A percentile compares a stretch with the other conserved stretches of the same genome.
phyloP scores from a whole-genome alignment of 1,284 basidiomycete species.

The Ustilago bromivora region DNA sequence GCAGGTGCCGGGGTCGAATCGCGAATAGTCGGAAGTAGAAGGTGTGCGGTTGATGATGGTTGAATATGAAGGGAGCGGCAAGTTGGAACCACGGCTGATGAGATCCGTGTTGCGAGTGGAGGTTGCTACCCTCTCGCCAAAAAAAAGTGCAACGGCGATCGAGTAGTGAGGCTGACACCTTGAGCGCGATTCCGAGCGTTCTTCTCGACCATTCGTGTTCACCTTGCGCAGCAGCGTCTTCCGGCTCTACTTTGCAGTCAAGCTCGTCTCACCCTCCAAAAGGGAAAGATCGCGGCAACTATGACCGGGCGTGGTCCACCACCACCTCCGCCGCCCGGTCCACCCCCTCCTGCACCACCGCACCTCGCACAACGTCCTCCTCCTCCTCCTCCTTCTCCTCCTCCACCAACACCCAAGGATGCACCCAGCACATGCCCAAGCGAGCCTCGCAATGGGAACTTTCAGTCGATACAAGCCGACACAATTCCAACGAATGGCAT shows the following conservation, averaged over 20 bases:
- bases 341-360: constrained; percentile 48
- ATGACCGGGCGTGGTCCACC: constrained; percentile 38
- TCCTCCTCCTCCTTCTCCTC: neutral
- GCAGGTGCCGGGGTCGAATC: neutral
- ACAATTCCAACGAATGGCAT: neutral
- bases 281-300: neutral
- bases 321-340: constrained; percentile 36
- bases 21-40: neutral
- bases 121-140: neutral
- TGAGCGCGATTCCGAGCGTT: neutral
- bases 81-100: neutral
- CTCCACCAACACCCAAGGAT: neutral
- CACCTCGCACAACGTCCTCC: constrained; percentile 5
- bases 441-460: neutral
- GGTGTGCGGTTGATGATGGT: neutral
- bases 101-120: neutral
- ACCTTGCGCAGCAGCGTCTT: neutral
- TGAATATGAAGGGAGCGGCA: neutral
- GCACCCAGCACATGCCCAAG: neutral
- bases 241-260: neutral
- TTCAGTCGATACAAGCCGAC: neutral
- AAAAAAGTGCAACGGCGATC: no score
- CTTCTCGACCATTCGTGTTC: neutral
- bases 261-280: neutral
- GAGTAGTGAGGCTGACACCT: neutral